phyloP scores from a whole-genome alignment of 2,329 filamentous ascomycete genomes.

The Blastomyces percursus region DNA sequence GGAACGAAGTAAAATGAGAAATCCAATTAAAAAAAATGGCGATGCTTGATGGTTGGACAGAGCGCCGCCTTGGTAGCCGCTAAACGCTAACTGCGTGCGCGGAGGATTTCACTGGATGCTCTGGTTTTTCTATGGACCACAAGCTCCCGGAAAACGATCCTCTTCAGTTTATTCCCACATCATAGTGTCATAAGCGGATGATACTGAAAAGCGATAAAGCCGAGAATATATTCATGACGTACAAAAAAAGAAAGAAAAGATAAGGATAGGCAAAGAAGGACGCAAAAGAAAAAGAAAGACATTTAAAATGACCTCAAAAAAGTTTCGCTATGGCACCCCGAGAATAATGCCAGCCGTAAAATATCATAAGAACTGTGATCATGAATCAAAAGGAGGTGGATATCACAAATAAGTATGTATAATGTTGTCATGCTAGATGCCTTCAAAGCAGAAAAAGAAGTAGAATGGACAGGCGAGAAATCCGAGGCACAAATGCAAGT shows the following conservation, averaged over 20 bases:
- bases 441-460: constrained; percentile 5
- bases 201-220: not conserved
- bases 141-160: not conserved
- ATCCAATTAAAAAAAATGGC: not conserved
- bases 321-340: constrained; percentile 7
- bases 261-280: not conserved
- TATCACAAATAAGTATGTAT: constrained; percentile 14
- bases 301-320: constrained; percentile 3
- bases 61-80: not conserved
- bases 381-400: constrained; percentile 1
- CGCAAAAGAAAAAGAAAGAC: not conserved
- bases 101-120: not conserved
- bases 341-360: constrained; percentile 4
- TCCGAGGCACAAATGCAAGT: constrained; percentile 6
- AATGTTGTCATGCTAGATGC: constrained; percentile 15
- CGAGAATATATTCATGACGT: not conserved
- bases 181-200: not conserved
- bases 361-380: constrained; percentile 1
- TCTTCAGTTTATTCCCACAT: not conserved
- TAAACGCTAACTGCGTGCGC: not conserved
- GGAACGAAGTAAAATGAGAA: not conserved
- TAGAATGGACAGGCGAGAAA: constrained; percentile 7
- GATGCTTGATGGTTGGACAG: not conserved
- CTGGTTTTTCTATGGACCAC: not conserved
- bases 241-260: not conserved